These are phyloP conservation scores for Beauveria asiatica DNA, from an alignment of 2,329 filamentous ascomycete species.

Conservation along the genomic window DNA sequence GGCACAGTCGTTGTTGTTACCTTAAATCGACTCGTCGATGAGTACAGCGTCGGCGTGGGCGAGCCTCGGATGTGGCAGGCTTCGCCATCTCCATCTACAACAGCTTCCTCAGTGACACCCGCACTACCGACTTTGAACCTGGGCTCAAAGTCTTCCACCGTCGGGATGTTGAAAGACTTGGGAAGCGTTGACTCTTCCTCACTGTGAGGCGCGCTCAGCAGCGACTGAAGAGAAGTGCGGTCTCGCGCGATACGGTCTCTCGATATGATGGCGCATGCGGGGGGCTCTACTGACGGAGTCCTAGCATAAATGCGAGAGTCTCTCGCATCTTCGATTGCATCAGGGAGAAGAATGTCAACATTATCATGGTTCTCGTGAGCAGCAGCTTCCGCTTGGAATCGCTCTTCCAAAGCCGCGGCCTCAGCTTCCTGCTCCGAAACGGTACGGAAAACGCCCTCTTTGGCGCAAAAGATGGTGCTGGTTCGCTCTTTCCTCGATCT, in stretches of 20 bases:
- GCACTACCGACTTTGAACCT: not conserved
- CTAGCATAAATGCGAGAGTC: conserved; percentile 40
- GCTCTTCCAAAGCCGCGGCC: conserved; percentile 33
- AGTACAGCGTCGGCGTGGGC: conserved; percentile 29
- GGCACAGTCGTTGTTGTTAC: conserved; percentile 45
- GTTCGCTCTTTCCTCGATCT: conserved; percentile 33
- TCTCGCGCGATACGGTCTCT: conserved; percentile 46
- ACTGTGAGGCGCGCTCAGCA: conserved; percentile 48
- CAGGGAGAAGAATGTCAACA: conserved; percentile 12
- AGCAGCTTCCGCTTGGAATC: conserved; percentile 19
- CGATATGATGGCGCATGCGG: conserved; percentile 46
- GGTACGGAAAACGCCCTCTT: conserved; percentile 55
- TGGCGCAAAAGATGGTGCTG: conserved; percentile 51
- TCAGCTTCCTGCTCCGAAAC: conserved; percentile 48
- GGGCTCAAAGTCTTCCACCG: conserved; percentile 17
- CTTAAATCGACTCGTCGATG: conserved; percentile 37
- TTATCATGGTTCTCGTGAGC: conserved; percentile 19
- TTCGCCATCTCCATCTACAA: conserved; percentile 9
- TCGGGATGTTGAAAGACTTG: conserved; percentile 35
- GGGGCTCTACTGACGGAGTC: conserved; percentile 55
- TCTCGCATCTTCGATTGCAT: conserved; percentile 23
- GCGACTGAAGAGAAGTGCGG: conserved; percentile 51
- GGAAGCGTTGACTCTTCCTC: conserved; percentile 26
- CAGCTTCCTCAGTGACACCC: conserved; percentile 4
- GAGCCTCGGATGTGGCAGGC: conserved; percentile 16